Percentiles rank a stretch among this genome's conserved stretches.
Evolutionary conservation across 2,329 filamentous ascomycete species (phyloP).

Genomic region (Aspergillaceae sp.): DNA sequence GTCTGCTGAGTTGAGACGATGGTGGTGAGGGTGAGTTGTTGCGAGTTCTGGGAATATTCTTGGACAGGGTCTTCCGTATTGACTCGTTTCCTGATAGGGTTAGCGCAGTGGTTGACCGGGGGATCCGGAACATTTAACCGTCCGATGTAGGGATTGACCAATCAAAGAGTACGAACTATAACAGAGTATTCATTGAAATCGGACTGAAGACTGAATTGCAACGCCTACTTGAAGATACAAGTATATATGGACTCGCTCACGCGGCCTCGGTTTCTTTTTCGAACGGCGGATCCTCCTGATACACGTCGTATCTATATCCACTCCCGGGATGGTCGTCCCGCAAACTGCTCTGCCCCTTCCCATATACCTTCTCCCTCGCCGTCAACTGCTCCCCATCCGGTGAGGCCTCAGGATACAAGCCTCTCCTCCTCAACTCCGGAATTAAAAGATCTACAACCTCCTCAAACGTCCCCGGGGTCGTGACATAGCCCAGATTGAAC

Average conservation of each 20-base stretch:
- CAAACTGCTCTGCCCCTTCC: constrained; percentile 48
- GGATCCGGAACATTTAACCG: constrained; percentile 7
- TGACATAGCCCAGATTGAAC: constrained; percentile 41
- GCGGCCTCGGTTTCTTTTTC: constrained; percentile 4
- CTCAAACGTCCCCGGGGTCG: constrained; percentile 45
- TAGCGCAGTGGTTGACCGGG: constrained; percentile 21
- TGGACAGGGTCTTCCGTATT: constrained; percentile 14
- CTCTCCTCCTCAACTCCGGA: constrained; percentile 39
- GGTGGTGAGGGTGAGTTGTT: background rate
- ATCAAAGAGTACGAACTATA: background rate
- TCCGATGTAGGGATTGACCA: background rate
- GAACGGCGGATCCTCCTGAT: constrained; percentile 44
- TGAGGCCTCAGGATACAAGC: constrained; percentile 33
- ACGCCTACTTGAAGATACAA: no score
- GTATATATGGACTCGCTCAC: no score
- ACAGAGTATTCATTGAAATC: no score
- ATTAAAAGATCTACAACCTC: constrained; percentile 44
- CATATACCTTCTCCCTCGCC: constrained; percentile 54
- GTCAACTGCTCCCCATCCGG: constrained; percentile 28
- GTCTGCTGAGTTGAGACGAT: background rate
- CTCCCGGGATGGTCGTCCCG: constrained; percentile 52
- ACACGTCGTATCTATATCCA: constrained; percentile 55
- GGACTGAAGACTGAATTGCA: no score
- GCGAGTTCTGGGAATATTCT: background rate
- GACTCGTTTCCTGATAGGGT: constrained; percentile 17